Conservation (phyloP, 2,329 filamentous ascomycete genomes). For the Fusarium bulbicola region DNA sequence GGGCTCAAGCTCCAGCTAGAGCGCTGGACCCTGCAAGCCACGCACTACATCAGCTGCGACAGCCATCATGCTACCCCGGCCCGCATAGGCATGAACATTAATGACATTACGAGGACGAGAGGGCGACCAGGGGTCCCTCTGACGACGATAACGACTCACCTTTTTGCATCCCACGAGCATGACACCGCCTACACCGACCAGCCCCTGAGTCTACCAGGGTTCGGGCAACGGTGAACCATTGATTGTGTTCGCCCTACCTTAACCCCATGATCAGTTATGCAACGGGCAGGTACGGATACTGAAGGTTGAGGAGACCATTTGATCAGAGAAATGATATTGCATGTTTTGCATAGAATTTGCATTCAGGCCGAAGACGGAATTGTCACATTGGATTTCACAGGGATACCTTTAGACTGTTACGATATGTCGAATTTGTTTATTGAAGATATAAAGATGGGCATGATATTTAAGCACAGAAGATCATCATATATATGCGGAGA, state of each 20-base stretch:
- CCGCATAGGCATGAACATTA: conserved; percentile 39
- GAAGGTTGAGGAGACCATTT: conserved; percentile 27
- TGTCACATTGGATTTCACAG: conserved; percentile 33
- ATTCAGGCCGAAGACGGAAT: conserved; percentile 29
- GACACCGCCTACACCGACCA: conserved; percentile 34
- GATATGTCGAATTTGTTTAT: conserved; percentile 34
- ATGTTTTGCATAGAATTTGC: conserved; percentile 40
- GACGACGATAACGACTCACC: conserved; percentile 41
- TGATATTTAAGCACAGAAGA: conserved; percentile 16
- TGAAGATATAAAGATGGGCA: conserved; percentile 22
- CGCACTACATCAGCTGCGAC: conserved; percentile 26
- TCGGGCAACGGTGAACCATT: conserved; percentile 19
- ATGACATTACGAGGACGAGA: conserved; percentile 39
- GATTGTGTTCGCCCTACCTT: conserved; percentile 7
- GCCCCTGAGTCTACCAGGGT: conserved; percentile 24
- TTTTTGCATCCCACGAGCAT: conserved; percentile 32
- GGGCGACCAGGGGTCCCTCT: conserved; percentile 37
- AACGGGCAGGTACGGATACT: not conserved
- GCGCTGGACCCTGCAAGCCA: conserved; percentile 10
- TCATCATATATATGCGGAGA: conserved; percentile 19
- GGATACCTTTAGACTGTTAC: conserved; percentile 46
- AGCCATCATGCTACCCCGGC: conserved; percentile 24
- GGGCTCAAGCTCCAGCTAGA: conserved; percentile 47
- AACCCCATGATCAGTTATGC: conserved; percentile 13
- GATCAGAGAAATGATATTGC: conserved; percentile 37